Percentiles rank a stretch among this genome's conserved stretches.
phyloP scores from a whole-genome alignment of 352 stramenopile genomes.

The Phytophthora europaea region DNA sequence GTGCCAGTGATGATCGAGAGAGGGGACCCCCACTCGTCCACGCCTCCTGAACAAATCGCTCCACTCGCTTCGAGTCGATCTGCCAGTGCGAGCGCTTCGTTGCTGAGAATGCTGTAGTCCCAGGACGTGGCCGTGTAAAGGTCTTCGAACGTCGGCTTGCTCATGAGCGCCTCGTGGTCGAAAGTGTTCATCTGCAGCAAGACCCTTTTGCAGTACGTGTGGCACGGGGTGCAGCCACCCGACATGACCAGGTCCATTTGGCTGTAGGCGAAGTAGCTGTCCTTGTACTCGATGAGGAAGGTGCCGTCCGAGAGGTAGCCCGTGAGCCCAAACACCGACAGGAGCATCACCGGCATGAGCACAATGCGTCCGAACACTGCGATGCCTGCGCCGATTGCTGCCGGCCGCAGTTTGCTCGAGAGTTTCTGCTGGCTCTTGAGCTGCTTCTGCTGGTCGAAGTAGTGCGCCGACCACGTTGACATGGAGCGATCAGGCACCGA shows the following conservation, averaged over 20 bases:
- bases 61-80: slow-evolving; percentile 14
- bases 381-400: slow-evolving; percentile 30
- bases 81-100: slow-evolving; percentile 15
- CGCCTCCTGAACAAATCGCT: slow-evolving; percentile 24
- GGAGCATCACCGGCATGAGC: slow-evolving; percentile 35
- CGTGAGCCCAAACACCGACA: slow-evolving; percentile 26
- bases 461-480: slow-evolving; percentile 31
- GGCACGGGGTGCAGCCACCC: slow-evolving; percentile 13
- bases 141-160: slow-evolving; percentile 29
- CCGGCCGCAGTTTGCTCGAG: slow-evolving; percentile 27
- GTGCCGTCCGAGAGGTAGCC: slow-evolving; percentile 33
- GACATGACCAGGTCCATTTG: slow-evolving; percentile 23
- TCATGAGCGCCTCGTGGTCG: slow-evolving; percentile 19
- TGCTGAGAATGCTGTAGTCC: slow-evolving; percentile 14
- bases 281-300: slow-evolving; percentile 40
- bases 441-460: slow-evolving; percentile 34
- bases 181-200: slow-evolving; percentile 10
- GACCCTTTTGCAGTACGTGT: background rate
- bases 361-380: slow-evolving; percentile 39
- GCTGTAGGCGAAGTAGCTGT: slow-evolving; percentile 49
- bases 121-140: slow-evolving; percentile 18
- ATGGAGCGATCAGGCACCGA: slow-evolving; percentile 25
- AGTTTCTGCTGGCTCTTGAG: slow-evolving; percentile 27
- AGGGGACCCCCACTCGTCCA: slow-evolving; percentile 33
- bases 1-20: slow-evolving; percentile 11